Percentiles rank a stretch among this genome's conserved stretches.
Evolutionary conservation across 768 basidiomycete species (phyloP).

Genomic region (Paxillus ammoniavirescens): DNA sequence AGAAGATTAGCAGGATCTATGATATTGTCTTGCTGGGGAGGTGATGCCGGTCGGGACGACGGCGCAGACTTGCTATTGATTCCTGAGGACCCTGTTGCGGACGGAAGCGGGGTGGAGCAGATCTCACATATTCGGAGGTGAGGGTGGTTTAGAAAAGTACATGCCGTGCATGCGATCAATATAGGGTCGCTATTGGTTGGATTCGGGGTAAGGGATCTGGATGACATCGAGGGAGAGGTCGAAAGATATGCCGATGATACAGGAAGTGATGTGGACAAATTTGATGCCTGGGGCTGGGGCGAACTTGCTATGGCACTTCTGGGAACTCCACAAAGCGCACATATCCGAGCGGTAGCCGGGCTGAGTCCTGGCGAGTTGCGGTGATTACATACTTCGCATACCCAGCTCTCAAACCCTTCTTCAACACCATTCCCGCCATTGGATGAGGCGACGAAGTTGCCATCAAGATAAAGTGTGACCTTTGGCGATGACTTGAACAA

Average conservation of each 20-base stretch:
- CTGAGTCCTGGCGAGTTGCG: slow-evolving; percentile 77
- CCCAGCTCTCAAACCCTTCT: slow-evolving; percentile 60
- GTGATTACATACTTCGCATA: slow-evolving; percentile 87
- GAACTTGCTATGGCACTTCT: slow-evolving; percentile 37
- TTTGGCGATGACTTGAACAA: slow-evolving; percentile 89
- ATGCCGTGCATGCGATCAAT: slow-evolving; percentile 72
- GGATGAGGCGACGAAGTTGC: slow-evolving; percentile 22
- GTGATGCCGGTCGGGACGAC: slow-evolving; percentile 61
- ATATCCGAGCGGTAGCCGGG: slow-evolving; percentile 65
- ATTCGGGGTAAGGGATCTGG: slow-evolving; percentile 20
- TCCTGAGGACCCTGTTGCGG: slow-evolving; percentile 11
- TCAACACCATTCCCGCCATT: slow-evolving; percentile 29
- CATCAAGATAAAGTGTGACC: slow-evolving; percentile 69
- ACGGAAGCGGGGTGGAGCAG: slow-evolving; percentile 69
- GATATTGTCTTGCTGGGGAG: slow-evolving; percentile 27
- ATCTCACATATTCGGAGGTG: slow-evolving; percentile 79
- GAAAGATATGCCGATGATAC: slow-evolving; percentile 35
- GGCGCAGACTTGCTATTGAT: slow-evolving; percentile 58
- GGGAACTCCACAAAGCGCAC: slow-evolving; percentile 81
- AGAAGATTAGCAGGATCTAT: slow-evolving; percentile 39
- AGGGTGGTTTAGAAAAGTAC: slow-evolving; percentile 90
- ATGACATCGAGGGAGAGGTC: slow-evolving; percentile 16
- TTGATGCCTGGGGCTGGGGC: slow-evolving; percentile 27
- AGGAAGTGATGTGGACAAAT: slow-evolving; percentile 40
- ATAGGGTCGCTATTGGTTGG: slow-evolving; percentile 17